phyloP scores from a whole-genome alignment of 805 yeast species.

The Lachancea fermentati region DNA sequence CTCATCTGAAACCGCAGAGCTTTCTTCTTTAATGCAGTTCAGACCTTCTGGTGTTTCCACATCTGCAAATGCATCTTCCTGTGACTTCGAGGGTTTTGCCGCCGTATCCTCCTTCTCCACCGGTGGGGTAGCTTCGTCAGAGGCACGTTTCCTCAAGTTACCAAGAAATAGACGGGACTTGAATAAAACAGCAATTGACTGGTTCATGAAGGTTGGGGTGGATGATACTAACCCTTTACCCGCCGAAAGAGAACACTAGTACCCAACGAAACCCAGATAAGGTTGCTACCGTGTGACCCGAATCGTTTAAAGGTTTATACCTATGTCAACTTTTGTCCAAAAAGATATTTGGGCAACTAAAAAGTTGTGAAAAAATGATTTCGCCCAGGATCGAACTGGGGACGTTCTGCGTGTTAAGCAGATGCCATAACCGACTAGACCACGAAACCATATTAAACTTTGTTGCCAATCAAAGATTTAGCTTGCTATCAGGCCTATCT shows the following conservation, averaged over 20 bases:
- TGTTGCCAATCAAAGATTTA: no score
- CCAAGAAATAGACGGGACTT: slow-evolving; percentile 19
- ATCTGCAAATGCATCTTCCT: not conserved
- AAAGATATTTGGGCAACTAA: not conserved
- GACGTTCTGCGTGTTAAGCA: slow-evolving; percentile 99
- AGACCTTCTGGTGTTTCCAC: slow-evolving; percentile 6
- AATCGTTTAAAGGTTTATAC: no score
- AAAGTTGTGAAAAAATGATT: slow-evolving; percentile 53
- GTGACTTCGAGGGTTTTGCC: not conserved
- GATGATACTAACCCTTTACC: not conserved
- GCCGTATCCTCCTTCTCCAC: not conserved
- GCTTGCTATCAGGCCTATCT: no score
- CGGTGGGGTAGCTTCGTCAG: not conserved
- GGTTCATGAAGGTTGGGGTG: slow-evolving; percentile 15
- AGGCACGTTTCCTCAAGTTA: not conserved
- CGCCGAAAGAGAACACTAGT: not conserved
- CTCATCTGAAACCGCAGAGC: slow-evolving; percentile 3
- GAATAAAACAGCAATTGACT: slow-evolving; percentile 20
- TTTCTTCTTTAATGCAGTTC: slow-evolving; percentile 18
- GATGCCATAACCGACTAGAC: slow-evolving; percentile 99
- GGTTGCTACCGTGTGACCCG: not conserved
- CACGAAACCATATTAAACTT: slow-evolving; percentile 66
- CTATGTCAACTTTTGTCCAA: no score
- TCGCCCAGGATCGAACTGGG: slow-evolving; percentile 99
- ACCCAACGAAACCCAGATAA: not conserved